Percentiles rank a stretch among this genome's conserved stretches.
These are phyloP conservation scores for Guadua angustifolia DNA, from an alignment of 176 grass and related monocot species.

Conservation along the genomic window DNA sequence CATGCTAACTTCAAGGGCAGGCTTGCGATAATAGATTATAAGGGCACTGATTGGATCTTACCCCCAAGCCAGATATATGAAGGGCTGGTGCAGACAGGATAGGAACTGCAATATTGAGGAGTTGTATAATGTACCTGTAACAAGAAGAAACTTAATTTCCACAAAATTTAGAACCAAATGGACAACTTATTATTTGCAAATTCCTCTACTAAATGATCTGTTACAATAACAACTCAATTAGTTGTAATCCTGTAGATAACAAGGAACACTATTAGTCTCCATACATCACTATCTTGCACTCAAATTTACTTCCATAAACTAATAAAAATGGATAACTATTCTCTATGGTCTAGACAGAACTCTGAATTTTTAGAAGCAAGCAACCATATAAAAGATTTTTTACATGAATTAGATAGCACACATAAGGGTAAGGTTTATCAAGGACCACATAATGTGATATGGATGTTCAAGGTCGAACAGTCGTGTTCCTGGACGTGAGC, in stretches of 20 bases:
- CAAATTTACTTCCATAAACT: conserved; percentile 12
- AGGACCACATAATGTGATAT: background rate
- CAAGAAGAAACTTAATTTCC: conserved; percentile 35
- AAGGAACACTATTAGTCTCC: conserved; percentile 16
- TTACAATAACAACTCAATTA: background rate
- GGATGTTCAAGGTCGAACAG: too few species aligned
- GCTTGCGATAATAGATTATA: conserved; percentile 17
- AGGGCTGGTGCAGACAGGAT: conserved; percentile 82
- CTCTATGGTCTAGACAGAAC: background rate
- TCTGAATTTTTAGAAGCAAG: conserved; percentile 15
- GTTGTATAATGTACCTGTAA: conserved; percentile 80
- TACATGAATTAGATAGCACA: conserved; percentile 16
- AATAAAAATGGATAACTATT: conserved; percentile 18
- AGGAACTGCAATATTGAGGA: conserved; percentile 81
- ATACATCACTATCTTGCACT: background rate
- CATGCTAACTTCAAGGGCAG: background rate
- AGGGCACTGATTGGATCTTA: conserved; percentile 51
- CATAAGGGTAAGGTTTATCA: background rate
- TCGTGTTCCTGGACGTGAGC: too few species aligned
- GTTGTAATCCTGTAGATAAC: background rate
- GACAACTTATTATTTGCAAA: conserved; percentile 21
- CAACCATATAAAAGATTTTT: background rate
- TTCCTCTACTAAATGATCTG: conserved; percentile 5
- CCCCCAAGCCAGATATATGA: conserved; percentile 95
- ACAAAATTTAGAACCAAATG: conserved; percentile 14